A percentile compares a stretch with the other conserved stretches of the same genome.
Conservation (phyloP, 495 filamentous ascomycete genomes). For the Xylaria acuta region DNA sequence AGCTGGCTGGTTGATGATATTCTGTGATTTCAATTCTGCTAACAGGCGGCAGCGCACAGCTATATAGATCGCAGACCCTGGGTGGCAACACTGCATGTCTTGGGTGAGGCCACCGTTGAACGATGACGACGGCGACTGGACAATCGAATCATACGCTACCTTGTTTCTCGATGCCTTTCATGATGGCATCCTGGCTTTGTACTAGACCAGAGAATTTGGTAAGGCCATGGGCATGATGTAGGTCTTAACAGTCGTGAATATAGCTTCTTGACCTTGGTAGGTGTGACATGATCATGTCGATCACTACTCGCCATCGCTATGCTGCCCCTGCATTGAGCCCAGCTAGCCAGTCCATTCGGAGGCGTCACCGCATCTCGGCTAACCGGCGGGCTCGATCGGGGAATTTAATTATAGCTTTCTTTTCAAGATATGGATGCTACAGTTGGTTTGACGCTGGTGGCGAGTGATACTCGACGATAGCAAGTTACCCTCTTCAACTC, state of each 20-base stretch:
- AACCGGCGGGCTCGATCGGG: not conserved
- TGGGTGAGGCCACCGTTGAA: not conserved
- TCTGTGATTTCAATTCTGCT: not conserved
- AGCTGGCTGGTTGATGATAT: constrained; percentile 11
- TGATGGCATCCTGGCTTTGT: not conserved
- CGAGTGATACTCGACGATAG: too few relatives aligned
- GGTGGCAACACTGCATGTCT: not conserved
- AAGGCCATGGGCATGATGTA: not conserved
- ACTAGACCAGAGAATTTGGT: not conserved
- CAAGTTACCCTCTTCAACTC: not conserved
- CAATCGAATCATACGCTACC: not conserved
- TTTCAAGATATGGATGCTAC: not conserved
- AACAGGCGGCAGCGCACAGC: not conserved
- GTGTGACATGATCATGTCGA: constrained; percentile 9
- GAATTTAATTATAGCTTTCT: not conserved
- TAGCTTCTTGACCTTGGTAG: not conserved
- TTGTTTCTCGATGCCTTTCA: not conserved
- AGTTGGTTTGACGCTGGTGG: not conserved
- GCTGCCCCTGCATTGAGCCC: constrained; percentile 18
- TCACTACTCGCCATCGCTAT: not conserved
- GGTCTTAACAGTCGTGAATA: not conserved
- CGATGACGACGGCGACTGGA: constrained; percentile 12
- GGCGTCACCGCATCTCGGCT: constrained; percentile 1
- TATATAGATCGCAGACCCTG: constrained; percentile 3
- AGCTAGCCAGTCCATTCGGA: not conserved